Conservation (phyloP, 352 stramenopile genomes). For the Halophytophthora batemanensis region DNA sequence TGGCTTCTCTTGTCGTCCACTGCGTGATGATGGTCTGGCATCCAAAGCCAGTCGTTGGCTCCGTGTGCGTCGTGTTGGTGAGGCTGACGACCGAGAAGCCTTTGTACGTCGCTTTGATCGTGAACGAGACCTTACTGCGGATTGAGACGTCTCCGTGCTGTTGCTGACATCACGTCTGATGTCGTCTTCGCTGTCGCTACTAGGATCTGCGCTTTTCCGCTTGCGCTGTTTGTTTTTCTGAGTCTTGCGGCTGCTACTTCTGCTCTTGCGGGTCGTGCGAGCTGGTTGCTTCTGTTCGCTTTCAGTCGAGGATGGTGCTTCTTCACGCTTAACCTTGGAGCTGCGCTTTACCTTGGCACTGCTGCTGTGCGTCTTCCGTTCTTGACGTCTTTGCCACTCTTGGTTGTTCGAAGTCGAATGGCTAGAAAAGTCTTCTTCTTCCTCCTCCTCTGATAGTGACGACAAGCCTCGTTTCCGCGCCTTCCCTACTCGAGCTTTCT, state of each 20-base stretch:
- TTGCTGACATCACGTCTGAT: conserved; percentile 8
- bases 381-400: background rate
- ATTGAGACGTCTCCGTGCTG: conserved; percentile 3
- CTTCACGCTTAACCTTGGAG: background rate
- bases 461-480: conserved; percentile 9
- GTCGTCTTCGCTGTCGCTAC: conserved; percentile 13
- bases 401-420: conserved; percentile 14
- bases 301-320: conserved; percentile 18
- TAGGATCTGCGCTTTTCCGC: background rate
- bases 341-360: conserved; percentile 5
- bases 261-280: conserved; percentile 5
- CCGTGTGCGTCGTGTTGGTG: too few relatives aligned
- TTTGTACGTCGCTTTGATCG: conserved; percentile 2
- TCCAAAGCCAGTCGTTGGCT: too few relatives aligned
- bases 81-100: background rate
- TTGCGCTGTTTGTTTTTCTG: conserved; percentile 3
- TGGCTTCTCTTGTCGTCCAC: too few relatives aligned
- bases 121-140: background rate
- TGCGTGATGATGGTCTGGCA: too few relatives aligned
- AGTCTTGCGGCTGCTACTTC: background rate
- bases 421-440: background rate
- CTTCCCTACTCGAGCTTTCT: conserved; percentile 1
- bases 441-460: conserved; percentile 5
- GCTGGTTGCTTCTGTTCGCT: conserved; percentile 10
- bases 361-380: background rate